Percentiles rank a stretch among this genome's conserved stretches.
Conservation (phyloP, 768 basidiomycete species). For the Trametes elegans region DNA sequence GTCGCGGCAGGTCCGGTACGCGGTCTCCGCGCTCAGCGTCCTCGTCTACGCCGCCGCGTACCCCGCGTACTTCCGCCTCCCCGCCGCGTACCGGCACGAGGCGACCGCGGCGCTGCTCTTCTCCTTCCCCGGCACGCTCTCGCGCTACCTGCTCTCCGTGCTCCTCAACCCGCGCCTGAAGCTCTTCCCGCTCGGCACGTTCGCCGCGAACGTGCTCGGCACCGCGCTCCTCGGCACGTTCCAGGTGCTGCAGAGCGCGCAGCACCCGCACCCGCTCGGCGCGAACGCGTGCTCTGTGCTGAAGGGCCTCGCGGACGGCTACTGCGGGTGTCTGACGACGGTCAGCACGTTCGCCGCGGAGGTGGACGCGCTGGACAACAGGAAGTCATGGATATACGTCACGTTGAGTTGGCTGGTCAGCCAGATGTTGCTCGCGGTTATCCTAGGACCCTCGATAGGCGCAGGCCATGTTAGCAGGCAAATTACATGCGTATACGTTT, state of each 20-base stretch:
- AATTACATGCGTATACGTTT: slow-evolving; percentile 48
- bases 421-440: slow-evolving; percentile 67
- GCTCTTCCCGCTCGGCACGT: slow-evolving; percentile 75
- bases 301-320: slow-evolving; percentile 86
- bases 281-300: slow-evolving; percentile 64
- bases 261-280: slow-evolving; percentile 38
- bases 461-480: slow-evolving; percentile 44
- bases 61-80: slow-evolving; percentile 75
- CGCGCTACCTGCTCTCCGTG: slow-evolving; percentile 76
- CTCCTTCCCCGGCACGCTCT: slow-evolving; percentile 83
- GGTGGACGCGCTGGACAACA: slow-evolving; percentile 50
- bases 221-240: slow-evolving; percentile 80
- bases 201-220: slow-evolving; percentile 70
- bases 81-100: slow-evolving; percentile 65
- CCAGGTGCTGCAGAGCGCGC: slow-evolving; percentile 64
- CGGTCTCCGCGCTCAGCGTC: slow-evolving; percentile 53
- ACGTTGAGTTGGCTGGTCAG: slow-evolving; percentile 64
- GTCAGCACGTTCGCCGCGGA: slow-evolving; percentile 93
- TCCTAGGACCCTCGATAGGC: slow-evolving; percentile 69
- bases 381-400: slow-evolving; percentile 69
- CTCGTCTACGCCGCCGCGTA: slow-evolving; percentile 73
- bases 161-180: slow-evolving; percentile 63
- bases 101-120: slow-evolving; percentile 88
- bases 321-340: slow-evolving; percentile 93
- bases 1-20: slow-evolving; percentile 43